phyloP scores from a whole-genome alignment of 179 eudicot species.

The Beta macrorhiza region DNA sequence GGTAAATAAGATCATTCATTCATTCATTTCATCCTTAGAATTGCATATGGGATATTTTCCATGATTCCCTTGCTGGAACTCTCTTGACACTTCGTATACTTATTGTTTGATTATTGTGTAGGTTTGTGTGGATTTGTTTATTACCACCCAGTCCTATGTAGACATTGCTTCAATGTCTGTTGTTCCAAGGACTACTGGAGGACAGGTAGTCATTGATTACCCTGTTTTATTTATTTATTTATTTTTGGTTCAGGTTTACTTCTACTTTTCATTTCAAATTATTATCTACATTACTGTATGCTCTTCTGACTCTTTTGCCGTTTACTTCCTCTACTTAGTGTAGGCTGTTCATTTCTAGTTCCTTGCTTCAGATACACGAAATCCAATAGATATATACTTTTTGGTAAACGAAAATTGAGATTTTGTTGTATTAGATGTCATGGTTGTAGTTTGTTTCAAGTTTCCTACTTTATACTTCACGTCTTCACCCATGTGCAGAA shows the following conservation, averaged over 20 bases:
- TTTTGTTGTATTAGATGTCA: background rate
- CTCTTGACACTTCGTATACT: background rate
- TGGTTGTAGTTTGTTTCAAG: background rate
- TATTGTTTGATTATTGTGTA: constrained; percentile 30
- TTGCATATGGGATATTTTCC: background rate
- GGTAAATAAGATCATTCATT: constrained; percentile 37
- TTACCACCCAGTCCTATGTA: constrained; percentile 82
- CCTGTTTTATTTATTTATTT: background rate
- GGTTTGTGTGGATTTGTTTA: constrained; percentile 89
- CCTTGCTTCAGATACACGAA: background rate
- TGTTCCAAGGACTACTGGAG: constrained; percentile 94
- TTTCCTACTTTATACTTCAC: background rate
- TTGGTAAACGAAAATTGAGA: background rate
- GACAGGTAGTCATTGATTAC: constrained; percentile 58
- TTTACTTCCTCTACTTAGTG: background rate
- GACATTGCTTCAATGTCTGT: constrained; percentile 89
- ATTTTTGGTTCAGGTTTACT: background rate
- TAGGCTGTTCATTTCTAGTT: background rate
- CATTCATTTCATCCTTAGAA: background rate
- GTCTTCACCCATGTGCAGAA: background rate
- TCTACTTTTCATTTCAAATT: constrained; percentile 2
- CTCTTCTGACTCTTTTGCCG: background rate
- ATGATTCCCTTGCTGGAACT: background rate
- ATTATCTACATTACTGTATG: constrained; percentile 5
- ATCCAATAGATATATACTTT: background rate